Evolutionary conservation across 1,284 basidiomycete species (phyloP).

Genomic region (Ustilago crameri): DNA sequence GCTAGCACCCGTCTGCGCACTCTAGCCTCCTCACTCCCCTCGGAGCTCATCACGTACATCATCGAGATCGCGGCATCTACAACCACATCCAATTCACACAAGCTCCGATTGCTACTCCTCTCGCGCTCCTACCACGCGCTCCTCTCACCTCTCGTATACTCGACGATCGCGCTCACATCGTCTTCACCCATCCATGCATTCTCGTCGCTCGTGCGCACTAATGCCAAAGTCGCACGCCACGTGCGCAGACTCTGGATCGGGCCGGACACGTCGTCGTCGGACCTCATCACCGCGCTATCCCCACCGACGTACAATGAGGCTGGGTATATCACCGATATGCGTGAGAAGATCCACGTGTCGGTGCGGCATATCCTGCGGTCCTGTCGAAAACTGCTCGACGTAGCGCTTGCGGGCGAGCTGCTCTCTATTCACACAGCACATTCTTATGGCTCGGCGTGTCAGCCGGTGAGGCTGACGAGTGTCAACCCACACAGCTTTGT

Average conservation of each 20-base stretch:
- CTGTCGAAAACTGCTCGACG: constrained; percentile 58
- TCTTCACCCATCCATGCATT: constrained; percentile 45
- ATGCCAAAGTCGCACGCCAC: constrained; percentile 43
- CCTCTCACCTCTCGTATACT: constrained; percentile 45
- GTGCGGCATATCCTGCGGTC: constrained; percentile 53
- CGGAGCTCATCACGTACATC: constrained; percentile 44
- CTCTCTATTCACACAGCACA: constrained; percentile 52
- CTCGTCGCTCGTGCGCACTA: constrained; percentile 27
- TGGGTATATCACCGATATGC: constrained; percentile 43
- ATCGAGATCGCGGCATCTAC: constrained; percentile 35
- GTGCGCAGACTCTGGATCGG: constrained; percentile 62
- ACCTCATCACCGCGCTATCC: constrained; percentile 59
- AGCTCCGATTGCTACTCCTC: constrained; percentile 39
- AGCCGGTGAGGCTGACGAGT: constrained; percentile 58
- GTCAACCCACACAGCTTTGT: constrained; percentile 66
- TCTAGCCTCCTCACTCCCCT: constrained; percentile 38
- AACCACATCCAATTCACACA: constrained; percentile 12
- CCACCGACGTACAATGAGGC: constrained; percentile 50
- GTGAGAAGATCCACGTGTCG: constrained; percentile 38
- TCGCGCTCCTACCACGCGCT: constrained; percentile 35
- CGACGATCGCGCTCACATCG: constrained; percentile 34
- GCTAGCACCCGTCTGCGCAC: constrained; percentile 15
- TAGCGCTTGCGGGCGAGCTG: constrained; percentile 62
- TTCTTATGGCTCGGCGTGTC: constrained; percentile 64
- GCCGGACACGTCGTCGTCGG: constrained; percentile 51